Evolutionary conservation across 139 green algal genomes (phyloP).

Genomic region (Volvox africanus): DNA sequence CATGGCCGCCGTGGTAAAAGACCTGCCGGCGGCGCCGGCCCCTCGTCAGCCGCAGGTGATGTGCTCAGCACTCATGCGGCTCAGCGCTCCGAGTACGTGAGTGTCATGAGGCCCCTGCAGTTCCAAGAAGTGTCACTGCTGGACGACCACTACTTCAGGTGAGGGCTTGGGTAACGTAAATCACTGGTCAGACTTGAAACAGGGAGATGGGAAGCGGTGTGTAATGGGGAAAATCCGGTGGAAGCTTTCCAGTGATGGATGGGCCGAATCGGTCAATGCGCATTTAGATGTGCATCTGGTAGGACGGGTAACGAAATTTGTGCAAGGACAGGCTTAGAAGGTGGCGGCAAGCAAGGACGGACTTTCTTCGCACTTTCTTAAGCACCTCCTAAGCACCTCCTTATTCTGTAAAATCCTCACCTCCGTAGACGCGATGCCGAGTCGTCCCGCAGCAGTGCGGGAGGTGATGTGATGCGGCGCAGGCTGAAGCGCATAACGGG

Average conservation of each 20-base stretch:
- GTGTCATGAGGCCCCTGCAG: constrained; percentile 29
- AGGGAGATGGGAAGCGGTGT: no score
- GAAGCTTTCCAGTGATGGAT: no score
- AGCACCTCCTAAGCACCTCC: no score
- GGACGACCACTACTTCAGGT: constrained; percentile 34
- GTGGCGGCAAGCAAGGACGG: no score
- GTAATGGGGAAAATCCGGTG: no score
- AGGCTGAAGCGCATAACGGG: constrained; percentile 40
- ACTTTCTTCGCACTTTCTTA: no score
- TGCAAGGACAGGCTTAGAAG: no score
- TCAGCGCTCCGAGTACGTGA: constrained; percentile 5
- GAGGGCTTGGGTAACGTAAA: background rate
- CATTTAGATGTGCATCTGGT: no score
- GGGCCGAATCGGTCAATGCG: no score
- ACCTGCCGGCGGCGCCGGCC: background rate
- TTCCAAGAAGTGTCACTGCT: constrained; percentile 23
- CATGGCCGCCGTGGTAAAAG: background rate
- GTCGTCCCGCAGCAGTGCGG: background rate
- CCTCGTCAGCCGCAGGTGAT: background rate
- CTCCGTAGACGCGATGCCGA: background rate
- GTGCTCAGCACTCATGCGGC: background rate
- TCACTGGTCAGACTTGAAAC: background rate
- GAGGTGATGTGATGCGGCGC: constrained; percentile 28
- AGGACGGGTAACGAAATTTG: no score
- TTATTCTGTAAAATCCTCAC: no score